Percentiles rank a stretch among this genome's conserved stretches.
phyloP scores from a whole-genome alignment of 345 rosid genomes.

The Salix viminalis region DNA sequence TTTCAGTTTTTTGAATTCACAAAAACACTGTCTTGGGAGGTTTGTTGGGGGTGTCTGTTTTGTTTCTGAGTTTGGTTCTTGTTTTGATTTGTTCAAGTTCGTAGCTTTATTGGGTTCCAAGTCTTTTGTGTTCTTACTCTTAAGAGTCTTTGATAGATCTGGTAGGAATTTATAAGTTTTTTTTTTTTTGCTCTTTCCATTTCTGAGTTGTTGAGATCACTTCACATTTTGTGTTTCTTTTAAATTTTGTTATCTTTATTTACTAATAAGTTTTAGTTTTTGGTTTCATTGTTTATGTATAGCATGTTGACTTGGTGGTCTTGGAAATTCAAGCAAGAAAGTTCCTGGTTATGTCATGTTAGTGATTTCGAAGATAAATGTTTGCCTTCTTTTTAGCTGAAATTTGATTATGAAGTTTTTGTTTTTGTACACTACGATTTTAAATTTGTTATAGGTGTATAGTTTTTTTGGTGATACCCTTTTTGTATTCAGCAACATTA shows the following conservation, averaged over 20 bases:
- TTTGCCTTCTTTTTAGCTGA: not conserved
- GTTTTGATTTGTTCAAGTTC: not conserved
- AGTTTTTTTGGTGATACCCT: no score
- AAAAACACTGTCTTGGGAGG: not conserved
- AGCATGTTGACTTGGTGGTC: constrained; percentile 27
- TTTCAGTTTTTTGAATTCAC: not conserved
- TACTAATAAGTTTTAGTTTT: not conserved
- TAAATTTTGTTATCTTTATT: not conserved
- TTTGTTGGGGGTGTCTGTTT: not conserved
- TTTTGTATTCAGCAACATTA: not conserved
- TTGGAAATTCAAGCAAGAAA: constrained; percentile 19
- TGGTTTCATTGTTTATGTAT: not conserved
- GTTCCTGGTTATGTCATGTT: not conserved
- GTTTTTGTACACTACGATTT: not conserved
- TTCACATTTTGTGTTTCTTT: not conserved
- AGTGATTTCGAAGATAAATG: not conserved
- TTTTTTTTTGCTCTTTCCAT: not conserved
- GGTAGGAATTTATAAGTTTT: not conserved
- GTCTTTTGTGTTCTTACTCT: not conserved
- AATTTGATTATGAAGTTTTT: not conserved
- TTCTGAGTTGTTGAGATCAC: not conserved
- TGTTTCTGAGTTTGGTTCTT: not conserved
- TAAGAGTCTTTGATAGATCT: not conserved
- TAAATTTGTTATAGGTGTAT: not conserved
- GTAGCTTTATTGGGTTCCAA: not conserved